Evolutionary conservation across 495 filamentous ascomycete genomes (phyloP).

Genomic region (Cairneyella variabilis): DNA sequence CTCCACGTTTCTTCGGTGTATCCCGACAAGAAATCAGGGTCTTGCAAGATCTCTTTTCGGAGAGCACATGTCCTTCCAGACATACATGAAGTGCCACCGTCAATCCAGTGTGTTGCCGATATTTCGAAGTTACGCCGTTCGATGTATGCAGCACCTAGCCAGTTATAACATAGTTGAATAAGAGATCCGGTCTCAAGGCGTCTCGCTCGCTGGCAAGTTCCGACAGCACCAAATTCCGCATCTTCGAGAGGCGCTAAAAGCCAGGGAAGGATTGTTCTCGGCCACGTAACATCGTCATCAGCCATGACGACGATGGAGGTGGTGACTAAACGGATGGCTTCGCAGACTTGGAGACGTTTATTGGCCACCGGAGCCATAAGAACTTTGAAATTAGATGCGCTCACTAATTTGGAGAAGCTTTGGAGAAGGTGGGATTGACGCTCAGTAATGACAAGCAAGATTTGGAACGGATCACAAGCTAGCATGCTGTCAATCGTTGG

Average conservation of each 20-base stretch:
- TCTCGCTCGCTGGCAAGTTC: constrained; percentile 73
- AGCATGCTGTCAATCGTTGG: constrained; percentile 46
- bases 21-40: constrained; percentile 63
- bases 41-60: constrained; percentile 58
- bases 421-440: constrained; percentile 41
- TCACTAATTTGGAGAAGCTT: constrained; percentile 31
- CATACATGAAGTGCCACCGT: constrained; percentile 80
- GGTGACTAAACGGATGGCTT: constrained; percentile 67
- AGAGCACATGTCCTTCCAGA: constrained; percentile 67
- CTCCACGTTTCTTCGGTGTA: constrained; percentile 71
- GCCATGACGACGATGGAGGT: constrained; percentile 74
- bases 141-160: constrained; percentile 74
- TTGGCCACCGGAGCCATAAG: constrained; percentile 58
- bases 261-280: constrained; percentile 68
- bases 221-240: constrained; percentile 68
- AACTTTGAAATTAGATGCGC: constrained; percentile 46
- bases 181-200: constrained; percentile 53
- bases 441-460: constrained; percentile 48
- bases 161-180: constrained; percentile 63
- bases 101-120: constrained; percentile 74
- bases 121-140: constrained; percentile 83
- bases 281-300: constrained; percentile 84
- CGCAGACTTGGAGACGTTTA: constrained; percentile 77
- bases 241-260: constrained; percentile 81
- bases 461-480: constrained; percentile 41